Evolutionary conservation across 2,329 filamentous ascomycete genomes (phyloP), one percentile per base, ranked within the genome.

Genomic region (Pseudocercospora macadamiae): DNA sequence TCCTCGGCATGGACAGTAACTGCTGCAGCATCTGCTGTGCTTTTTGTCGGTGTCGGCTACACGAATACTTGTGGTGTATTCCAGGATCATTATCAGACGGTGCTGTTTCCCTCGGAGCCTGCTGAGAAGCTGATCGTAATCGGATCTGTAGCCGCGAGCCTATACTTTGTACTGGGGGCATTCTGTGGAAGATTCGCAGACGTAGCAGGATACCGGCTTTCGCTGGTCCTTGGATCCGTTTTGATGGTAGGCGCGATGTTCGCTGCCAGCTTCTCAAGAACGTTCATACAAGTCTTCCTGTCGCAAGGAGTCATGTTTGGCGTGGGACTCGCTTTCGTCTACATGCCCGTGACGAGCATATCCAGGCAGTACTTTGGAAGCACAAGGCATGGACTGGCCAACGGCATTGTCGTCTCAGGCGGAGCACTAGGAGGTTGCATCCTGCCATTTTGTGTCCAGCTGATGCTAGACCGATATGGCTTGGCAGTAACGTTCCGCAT

Each of bases 101-200:
- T 42, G 7, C 32, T 57, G 2, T 39, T 49, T 16, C 30, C 16
- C 21, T 48, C 19, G 7, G 28, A 19, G n/a, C 19, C 32, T 19
- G 34, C 45, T 25, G 26, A 57, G 45, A 49, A 56, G 32, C 44
- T 51, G 18, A 42, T 56, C 18, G 16, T 51, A 12, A 42, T 51
- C 30, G 44, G 54, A 9, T 49, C 28, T n/a, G 54, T 56, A 25
- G 54, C 54, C 19, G 36, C 44, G 16, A 42, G 42, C 18, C 54
- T 49, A 12, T 51, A 56, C 19, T 51, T 56, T 44, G 39, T 56
- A 16, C 21, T 56, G 19, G 44, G 54, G 5, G 44, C 54, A 26
- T 37, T 56, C 42, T 49, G 44, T 4, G 54, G 44, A 10, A 42
- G 54, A n/a, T 56, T 56, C 42, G 54, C 54, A 19, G 54, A 57